These are phyloP conservation scores for Leavenworthia alabamica DNA, from an alignment of 345 rosid genomes.

Conservation along the genomic window DNA sequence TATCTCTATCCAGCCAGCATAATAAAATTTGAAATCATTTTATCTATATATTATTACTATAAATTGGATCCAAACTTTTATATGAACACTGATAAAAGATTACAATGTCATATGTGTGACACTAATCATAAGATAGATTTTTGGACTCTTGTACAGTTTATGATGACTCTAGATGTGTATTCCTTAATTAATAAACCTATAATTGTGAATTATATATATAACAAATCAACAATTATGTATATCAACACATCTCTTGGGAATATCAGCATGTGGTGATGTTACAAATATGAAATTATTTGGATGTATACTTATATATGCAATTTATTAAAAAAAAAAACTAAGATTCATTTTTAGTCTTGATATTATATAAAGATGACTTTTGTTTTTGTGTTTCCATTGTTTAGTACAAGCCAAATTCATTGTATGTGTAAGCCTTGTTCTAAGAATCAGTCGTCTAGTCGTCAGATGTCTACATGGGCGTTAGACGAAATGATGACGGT, in stretches of 20 bases:
- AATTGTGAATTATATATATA: constrained; percentile 18
- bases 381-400: constrained; percentile 1
- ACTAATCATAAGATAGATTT: neutral
- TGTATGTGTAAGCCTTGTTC: no score
- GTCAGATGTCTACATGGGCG: no score
- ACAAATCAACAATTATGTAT: constrained; percentile 7
- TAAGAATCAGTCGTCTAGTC: no score
- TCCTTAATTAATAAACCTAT: neutral
- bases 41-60: neutral
- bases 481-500: no score
- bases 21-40: no score
- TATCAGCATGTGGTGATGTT: constrained; percentile 11
- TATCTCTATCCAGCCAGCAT: neutral
- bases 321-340: no score
- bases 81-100: neutral
- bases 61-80: neutral
- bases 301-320: neutral
- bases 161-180: neutral
- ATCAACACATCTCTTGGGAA: constrained; percentile 21
- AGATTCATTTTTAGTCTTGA: no score
- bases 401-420: neutral
- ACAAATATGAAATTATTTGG: neutral
- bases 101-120: neutral
- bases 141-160: neutral
- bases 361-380: no score